Conservation (phyloP, 2,329 filamentous ascomycete species). For the Colletotrichum magnum region DNA sequence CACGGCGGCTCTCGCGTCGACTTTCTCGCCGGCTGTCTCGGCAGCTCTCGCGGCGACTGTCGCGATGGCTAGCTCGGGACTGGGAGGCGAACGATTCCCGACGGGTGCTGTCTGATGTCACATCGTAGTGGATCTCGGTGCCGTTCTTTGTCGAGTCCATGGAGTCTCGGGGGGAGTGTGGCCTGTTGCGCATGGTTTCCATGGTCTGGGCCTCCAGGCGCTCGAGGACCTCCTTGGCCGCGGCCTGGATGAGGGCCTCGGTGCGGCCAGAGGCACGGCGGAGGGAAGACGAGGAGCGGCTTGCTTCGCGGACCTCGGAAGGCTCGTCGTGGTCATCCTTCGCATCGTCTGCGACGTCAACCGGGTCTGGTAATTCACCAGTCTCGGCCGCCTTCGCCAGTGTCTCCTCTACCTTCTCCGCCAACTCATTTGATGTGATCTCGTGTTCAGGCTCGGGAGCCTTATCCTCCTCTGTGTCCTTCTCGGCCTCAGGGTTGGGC, state of each 20-base stretch:
- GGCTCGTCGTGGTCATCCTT: slow-evolving; percentile 5
- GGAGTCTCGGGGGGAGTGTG: slow-evolving; percentile 24
- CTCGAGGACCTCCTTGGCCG: slow-evolving; percentile 65
- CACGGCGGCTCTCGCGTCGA: slow-evolving; percentile 9
- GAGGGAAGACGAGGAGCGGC: slow-evolving; percentile 43
- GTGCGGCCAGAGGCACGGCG: slow-evolving; percentile 60
- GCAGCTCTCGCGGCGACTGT: slow-evolving; percentile 2
- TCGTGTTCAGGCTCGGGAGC: slow-evolving; percentile 1
- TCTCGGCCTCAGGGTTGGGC: neutral
- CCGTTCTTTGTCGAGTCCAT: slow-evolving; percentile 46
- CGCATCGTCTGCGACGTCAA: slow-evolving; percentile 9
- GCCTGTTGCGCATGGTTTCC: slow-evolving; percentile 44
- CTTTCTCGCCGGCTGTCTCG: slow-evolving; percentile 22
- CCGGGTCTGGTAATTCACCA: neutral
- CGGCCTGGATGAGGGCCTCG: slow-evolving; percentile 67
- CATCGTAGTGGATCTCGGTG: slow-evolving; percentile 47
- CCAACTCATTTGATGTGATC: slow-evolving; percentile 8
- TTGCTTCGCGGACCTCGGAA: slow-evolving; percentile 14
- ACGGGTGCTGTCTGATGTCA: slow-evolving; percentile 43
- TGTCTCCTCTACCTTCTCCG: slow-evolving; percentile 13
- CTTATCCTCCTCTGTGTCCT: neutral
- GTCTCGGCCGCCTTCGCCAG: slow-evolving; percentile 7
- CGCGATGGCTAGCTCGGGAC: slow-evolving; percentile 26
- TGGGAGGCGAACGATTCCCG: slow-evolving; percentile 31
- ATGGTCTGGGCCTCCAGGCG: slow-evolving; percentile 58